Conservation (phyloP, 257 asterid genomes). For the Oldenlandia corymbosa region DNA sequence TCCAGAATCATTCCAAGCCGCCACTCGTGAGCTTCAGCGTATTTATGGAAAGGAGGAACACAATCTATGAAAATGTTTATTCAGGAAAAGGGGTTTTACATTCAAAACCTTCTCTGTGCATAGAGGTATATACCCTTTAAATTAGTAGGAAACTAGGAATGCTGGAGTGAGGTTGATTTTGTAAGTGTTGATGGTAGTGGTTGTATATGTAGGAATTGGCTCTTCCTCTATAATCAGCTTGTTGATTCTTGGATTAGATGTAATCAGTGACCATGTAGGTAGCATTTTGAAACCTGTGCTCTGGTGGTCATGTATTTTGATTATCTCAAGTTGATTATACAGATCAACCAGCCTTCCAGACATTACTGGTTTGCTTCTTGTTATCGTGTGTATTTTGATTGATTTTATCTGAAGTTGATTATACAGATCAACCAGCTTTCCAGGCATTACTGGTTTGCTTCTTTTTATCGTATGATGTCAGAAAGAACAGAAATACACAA, state of each 20-base stretch:
- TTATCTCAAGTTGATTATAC: no score
- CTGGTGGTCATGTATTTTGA: no score
- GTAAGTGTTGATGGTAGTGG: background rate
- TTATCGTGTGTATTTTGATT: no score
- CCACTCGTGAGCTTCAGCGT: constrained; percentile 90
- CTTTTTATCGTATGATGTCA: background rate
- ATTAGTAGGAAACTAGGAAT: background rate
- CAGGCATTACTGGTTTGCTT: no score
- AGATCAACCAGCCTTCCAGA: no score
- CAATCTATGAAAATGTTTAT: constrained; percentile 36
- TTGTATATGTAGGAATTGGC: background rate
- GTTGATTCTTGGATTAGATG: background rate
- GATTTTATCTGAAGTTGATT: no score
- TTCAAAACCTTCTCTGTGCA: constrained; percentile 24
- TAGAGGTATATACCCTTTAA: constrained; percentile 9
- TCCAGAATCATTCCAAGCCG: constrained; percentile 89
- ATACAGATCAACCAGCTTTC: no score
- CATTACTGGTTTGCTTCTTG: no score
- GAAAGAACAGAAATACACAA: background rate
- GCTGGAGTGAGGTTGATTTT: background rate
- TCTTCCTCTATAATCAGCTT: background rate
- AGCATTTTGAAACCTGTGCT: background rate
- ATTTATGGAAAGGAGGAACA: constrained; percentile 86
- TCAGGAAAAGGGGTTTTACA: background rate
- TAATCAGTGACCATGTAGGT: background rate